These are phyloP conservation scores for Tylopilus orsonianus DNA, from an alignment of 1,284 basidiomycete genomes.

Conservation along the genomic window DNA sequence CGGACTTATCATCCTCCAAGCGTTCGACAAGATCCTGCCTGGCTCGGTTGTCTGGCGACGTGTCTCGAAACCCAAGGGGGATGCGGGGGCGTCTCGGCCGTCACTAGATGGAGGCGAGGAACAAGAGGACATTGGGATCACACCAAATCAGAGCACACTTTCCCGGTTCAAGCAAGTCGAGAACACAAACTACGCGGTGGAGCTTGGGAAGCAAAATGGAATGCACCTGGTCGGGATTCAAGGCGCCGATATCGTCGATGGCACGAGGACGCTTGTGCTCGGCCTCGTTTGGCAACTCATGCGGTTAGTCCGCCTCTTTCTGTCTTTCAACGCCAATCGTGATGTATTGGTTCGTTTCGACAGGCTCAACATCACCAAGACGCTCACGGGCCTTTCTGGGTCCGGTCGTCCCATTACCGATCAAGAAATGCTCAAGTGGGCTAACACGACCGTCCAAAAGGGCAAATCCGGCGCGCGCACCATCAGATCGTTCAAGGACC, in stretches of 20 bases:
- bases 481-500: slow-evolving; percentile 94
- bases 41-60: slow-evolving; percentile 93
- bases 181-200: slow-evolving; percentile 96
- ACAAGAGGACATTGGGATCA: slow-evolving; percentile 75
- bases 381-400: slow-evolving; percentile 74
- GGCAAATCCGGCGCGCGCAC: slow-evolving; percentile 64
- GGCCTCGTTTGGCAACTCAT: slow-evolving; percentile 98
- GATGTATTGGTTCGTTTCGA: neutral
- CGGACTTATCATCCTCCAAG: slow-evolving; percentile 89
- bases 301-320: slow-evolving; percentile 53
- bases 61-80: slow-evolving; percentile 88
- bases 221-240: slow-evolving; percentile 99
- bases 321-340: neutral
- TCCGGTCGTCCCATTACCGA: slow-evolving; percentile 84
- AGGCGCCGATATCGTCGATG: slow-evolving; percentile 96
- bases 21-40: slow-evolving; percentile 94
- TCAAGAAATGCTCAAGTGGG: slow-evolving; percentile 94
- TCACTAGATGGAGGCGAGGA: slow-evolving; percentile 56
- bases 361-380: slow-evolving; percentile 90
- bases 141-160: slow-evolving; percentile 78
- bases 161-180: slow-evolving; percentile 97
- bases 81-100: slow-evolving; percentile 40
- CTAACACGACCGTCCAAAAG: slow-evolving; percentile 84
- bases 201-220: slow-evolving; percentile 87
- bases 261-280: slow-evolving; percentile 85